phyloP scores from a whole-genome alignment of 1,139 yeast species.

The Taphrina populina region DNA sequence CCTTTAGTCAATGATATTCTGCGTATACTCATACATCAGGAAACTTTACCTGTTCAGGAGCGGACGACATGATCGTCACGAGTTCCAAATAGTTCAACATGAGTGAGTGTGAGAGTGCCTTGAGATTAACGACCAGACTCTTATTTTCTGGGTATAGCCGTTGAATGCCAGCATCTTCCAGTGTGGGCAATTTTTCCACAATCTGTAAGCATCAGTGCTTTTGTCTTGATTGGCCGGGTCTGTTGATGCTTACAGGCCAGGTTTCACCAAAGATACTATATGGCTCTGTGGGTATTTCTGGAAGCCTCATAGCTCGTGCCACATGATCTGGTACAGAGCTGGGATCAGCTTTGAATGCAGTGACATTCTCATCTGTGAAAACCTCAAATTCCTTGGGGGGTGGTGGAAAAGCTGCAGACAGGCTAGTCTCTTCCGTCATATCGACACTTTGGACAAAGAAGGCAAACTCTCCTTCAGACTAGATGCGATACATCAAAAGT shows the following conservation, averaged over 20 bases:
- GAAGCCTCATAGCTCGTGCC: conserved; percentile 62
- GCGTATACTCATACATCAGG: neutral
- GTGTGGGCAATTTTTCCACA: conserved; percentile 38
- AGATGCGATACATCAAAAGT: too few relatives aligned
- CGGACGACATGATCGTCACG: conserved; percentile 66
- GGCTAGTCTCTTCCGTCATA: conserved; percentile 41
- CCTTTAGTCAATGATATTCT: neutral
- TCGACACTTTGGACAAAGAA: too few relatives aligned
- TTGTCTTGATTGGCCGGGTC: too few relatives aligned
- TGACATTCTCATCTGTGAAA: conserved; percentile 61
- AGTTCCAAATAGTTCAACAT: conserved; percentile 71
- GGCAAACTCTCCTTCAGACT: too few relatives aligned
- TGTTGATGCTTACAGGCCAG: conserved; percentile 56
- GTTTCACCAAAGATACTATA: conserved; percentile 79
- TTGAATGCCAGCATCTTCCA: conserved; percentile 40
- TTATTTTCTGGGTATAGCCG: conserved; percentile 28
- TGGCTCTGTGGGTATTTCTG: conserved; percentile 57
- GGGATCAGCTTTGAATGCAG: conserved; percentile 30
- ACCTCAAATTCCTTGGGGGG: conserved; percentile 75
- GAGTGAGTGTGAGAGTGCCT: conserved; percentile 65
- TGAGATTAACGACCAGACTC: conserved; percentile 54
- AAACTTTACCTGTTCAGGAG: conserved; percentile 54
- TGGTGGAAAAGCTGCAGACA: conserved; percentile 74
- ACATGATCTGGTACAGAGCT: conserved; percentile 40
- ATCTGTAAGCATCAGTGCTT: neutral